phyloP scores from a whole-genome alignment of 495 filamentous ascomycete species.

The Friedmanniomyces simplex region DNA sequence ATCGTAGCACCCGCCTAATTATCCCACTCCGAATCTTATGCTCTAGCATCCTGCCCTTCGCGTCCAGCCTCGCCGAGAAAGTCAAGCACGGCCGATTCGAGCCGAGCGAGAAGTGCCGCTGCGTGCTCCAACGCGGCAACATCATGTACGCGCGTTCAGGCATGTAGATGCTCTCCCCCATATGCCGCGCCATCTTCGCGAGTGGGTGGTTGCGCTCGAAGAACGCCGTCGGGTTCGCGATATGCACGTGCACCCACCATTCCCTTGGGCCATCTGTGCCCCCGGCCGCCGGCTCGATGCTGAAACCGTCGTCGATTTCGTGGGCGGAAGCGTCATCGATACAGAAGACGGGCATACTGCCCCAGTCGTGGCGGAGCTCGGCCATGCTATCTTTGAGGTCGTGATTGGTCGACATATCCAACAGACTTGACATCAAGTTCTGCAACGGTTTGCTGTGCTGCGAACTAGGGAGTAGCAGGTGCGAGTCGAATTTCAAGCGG shows the following conservation, averaged over 20 bases:
- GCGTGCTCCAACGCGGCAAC: slow-evolving; percentile 50
- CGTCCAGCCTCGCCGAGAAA: slow-evolving; percentile 64
- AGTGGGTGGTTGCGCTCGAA: slow-evolving; percentile 47
- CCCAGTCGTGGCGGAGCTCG: slow-evolving; percentile 59
- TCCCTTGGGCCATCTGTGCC: slow-evolving; percentile 7
- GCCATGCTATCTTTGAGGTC: slow-evolving; percentile 44
- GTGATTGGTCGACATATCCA: slow-evolving; percentile 11
- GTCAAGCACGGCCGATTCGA: slow-evolving; percentile 61
- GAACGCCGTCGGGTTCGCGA: slow-evolving; percentile 90
- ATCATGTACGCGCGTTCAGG: slow-evolving; percentile 65
- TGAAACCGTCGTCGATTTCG: slow-evolving; percentile 87
- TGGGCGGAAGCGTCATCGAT: slow-evolving; percentile 62
- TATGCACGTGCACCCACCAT: slow-evolving; percentile 80
- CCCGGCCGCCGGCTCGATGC: slow-evolving; percentile 45
- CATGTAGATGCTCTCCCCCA: slow-evolving; percentile 59
- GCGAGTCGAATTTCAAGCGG: slow-evolving; percentile 48
- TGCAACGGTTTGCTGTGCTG: slow-evolving; percentile 26
- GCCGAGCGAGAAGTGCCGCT: slow-evolving; percentile 57
- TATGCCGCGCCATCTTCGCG: slow-evolving; percentile 53
- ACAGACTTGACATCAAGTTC: slow-evolving; percentile 18
- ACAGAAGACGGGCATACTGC: slow-evolving; percentile 62
- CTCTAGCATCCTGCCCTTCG: slow-evolving; percentile 57
- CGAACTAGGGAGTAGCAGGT: slow-evolving; percentile 47
- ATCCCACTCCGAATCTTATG: slow-evolving; percentile 59
- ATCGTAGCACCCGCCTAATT: slow-evolving; percentile 58